Evolutionary conservation across 257 asterid species (phyloP), one percentile per base, ranked within the genome.

Genomic region (Salvia rosmarinus): DNA sequence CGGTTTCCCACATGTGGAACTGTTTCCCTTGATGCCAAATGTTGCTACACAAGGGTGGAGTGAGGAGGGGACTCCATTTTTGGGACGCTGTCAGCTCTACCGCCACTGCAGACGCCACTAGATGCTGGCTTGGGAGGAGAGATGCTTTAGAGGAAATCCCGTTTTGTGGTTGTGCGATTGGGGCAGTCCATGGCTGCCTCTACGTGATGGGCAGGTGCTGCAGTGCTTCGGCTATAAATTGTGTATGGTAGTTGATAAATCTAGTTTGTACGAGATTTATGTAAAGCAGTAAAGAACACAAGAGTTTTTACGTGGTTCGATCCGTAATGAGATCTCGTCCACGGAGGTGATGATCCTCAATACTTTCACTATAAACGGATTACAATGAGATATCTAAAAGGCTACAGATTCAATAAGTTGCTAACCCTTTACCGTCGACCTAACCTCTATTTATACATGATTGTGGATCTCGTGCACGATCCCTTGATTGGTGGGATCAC

Each of bases 101-200:
- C 35, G 43, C 80, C 4, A 76, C 89, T 74, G 87, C 88, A 7
- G 95, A 84, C 73, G 84, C 91, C 67, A 74, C 87, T 44, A 78
- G 87, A 83, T 83, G 88, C 55, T 91, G 84, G 92, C 82, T 91
- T 49, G 88, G 96, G 58, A 89, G 82, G 76, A 87, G 79, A 79
- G 85, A 79, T 35, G 80, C 78, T 6, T 46, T 85, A 67, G 92
- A 85, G 64, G 88, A 86, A 37, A 84, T 79, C 42, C 90, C 91
- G 1, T 91, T 78, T 77, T 89, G 97, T 78, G 98, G 96, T 57
- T 85, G 93, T 83, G 88, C 96, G 42, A 78, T 87, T n/a, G 97
- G 96, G 78, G 89, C 92, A 5, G 83, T 91, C 19, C 87, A 85
- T 71, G 96, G 96, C 59, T 79, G 86, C 77, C 95, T 91, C 52